phyloP scores from a whole-genome alignment of 495 filamentous ascomycete species.

The Annulohypoxylon stygium region DNA sequence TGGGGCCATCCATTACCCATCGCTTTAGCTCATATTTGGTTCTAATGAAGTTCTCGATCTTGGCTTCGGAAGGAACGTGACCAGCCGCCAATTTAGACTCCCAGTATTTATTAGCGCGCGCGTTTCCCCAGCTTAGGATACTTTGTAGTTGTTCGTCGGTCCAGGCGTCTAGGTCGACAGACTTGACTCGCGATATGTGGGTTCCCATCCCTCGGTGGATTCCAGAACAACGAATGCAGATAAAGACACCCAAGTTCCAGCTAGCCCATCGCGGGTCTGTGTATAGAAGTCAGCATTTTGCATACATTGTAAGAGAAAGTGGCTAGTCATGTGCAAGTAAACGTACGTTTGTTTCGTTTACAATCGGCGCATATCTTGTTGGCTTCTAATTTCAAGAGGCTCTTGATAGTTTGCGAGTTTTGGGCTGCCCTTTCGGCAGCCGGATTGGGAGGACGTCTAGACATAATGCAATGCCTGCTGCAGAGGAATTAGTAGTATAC shows the following conservation, averaged over 20 bases:
- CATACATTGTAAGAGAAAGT: not conserved
- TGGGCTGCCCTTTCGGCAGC: slow-evolving; percentile 86
- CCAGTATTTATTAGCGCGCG: slow-evolving; percentile 98
- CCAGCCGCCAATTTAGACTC: slow-evolving; percentile 92
- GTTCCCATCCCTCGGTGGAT: slow-evolving; percentile 99
- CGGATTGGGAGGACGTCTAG: slow-evolving; percentile 82
- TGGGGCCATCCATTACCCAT: slow-evolving; percentile 97
- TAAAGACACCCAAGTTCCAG: slow-evolving; percentile 95
- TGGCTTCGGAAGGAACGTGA: slow-evolving; percentile 96
- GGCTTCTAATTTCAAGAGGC: slow-evolving; percentile 86
- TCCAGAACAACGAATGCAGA: slow-evolving; percentile 97
- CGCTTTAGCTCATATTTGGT: slow-evolving; percentile 98
- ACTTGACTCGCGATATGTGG: slow-evolving; percentile 97
- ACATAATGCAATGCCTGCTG: slow-evolving; percentile 69
- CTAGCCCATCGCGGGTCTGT: slow-evolving; percentile 98
- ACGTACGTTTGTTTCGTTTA: slow-evolving; percentile 96
- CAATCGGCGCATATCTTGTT: slow-evolving; percentile 99
- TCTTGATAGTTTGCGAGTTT: slow-evolving; percentile 92
- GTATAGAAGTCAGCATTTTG: slow-evolving; percentile 14
- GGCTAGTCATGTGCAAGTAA: not conserved
- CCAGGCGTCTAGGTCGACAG: slow-evolving; percentile 97
- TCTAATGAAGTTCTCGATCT: slow-evolving; percentile 99
- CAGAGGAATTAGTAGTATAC: not conserved
- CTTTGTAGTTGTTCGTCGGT: slow-evolving; percentile 97
- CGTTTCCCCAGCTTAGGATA: slow-evolving; percentile 93